Base-by-base conservation (phyloP, 176 grass and related monocot genomes). In the Chloris gayana region DNA sequence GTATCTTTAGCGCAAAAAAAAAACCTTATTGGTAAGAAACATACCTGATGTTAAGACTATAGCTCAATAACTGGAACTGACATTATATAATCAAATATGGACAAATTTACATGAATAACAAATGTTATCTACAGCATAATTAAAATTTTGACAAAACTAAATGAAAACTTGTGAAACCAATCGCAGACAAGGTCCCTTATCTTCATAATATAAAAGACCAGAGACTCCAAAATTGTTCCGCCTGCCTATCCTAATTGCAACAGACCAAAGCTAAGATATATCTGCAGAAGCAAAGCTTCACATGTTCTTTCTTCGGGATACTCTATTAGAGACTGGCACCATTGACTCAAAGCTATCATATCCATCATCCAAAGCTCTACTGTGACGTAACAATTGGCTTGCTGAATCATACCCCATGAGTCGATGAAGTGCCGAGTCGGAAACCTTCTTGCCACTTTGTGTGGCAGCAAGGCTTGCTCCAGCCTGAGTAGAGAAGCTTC, bases 361-460 rank as follows among this genome's bases (percentile, higher is more conserved):
- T 21, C 86, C 86, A 70, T 76, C 80, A 45, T 90, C 91, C 54
- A 80, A 72, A 34, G 82, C 77, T 39, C 56, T 81, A 46, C 71
- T 77, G 32, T 86, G 73, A 47, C 80, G 84, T 70, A 99, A 72
- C 64, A 99, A 83, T 41, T 99, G 92, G 11, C 85, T 95, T 35
- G 97, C 97, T 46, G 97, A 99, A 83, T 88, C 85, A 82, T 99
- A 99, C 44, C 97, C 97, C 97, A 99, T 93, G 35, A 99, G 89
- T 60, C 73, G 80, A 85, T 99, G 97, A 82, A 99, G 93, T 34
- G 83, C 69, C 0, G 76, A 85, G 32, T 85, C 80, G 22, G 86
- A 69, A 9, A 66, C 72, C 60, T 94, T 83, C 64, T 82, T 79
- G 44, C 80, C 49, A 69, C 77, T 85, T 39, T 75, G 39, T 53